Evolutionary conservation across 2,329 filamentous ascomycete species (phyloP), one percentile per base, ranked within the genome.

Genomic region (Chaetothyriales sp.): DNA sequence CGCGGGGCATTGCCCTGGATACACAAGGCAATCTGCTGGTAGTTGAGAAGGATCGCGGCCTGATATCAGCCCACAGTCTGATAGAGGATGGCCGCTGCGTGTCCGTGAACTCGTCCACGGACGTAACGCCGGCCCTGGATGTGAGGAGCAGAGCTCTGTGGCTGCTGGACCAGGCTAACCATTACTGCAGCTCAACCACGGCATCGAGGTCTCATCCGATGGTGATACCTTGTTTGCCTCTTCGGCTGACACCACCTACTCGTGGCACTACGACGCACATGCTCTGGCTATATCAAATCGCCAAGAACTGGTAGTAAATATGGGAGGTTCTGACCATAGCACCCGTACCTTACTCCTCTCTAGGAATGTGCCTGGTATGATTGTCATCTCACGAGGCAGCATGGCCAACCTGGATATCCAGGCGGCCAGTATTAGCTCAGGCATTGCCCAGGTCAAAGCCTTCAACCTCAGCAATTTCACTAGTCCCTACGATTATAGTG

Each of bases 261-360:
- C 77, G 1, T 88, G 82, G 79, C 63, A 71, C 25, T 89, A 89
- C 63, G 73, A 85, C 62, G 67, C 77, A n/a, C 62, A 65, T 2
- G 66, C 70, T 7, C 70, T 69, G 47, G 62, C 62, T 19, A 69
- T 67, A 44, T 73, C 74, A 3, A 72, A 78, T 44, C 68, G 71
- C 48, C 66, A 65, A 52, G 77, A 74, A 2, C 54, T 88, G 4
- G 70, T 89, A 46, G 70, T 69, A 40, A 78, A 79, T 57, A 86
- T 87, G 82, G 71, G 63, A 13, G 67, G 74, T 53, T 65, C 70
- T 4, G 82, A 80, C 47, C 82, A 87, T 59, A 76, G 71, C 5
- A 83, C 82, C 0, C 75, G 85, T 37, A 87, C 84, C 0, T 69
- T 89, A 1, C 71, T 86, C 43, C 67, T 84, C 13, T 80, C 83